Evolutionary conservation across 805 yeast genomes (phyloP), one percentile per base, ranked within the genome.

Genomic region (Candida nanaspora): DNA sequence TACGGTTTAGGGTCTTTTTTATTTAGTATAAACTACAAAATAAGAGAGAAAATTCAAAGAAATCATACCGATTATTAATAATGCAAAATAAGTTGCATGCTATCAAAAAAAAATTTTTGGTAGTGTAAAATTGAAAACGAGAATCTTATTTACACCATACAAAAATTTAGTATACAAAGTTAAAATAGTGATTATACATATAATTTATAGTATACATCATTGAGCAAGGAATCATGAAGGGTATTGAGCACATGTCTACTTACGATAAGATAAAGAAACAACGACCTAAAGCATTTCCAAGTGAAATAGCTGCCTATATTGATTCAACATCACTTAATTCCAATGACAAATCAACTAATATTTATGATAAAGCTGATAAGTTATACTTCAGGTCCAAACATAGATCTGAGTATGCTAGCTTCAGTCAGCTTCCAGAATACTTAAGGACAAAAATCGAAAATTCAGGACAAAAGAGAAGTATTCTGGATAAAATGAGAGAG

Each of bases 401-500:
- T 19, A 31, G 19, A 18, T 18, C 23, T 6, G 19, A 7, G 4
- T 31, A 31, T 11, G 5, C 34, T 18, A 10, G n/a, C 7, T 19
- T 18, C 8, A 31, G 14, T 19, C 11, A n/a, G 11, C 14, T 31
- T 3, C 34, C 34, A 18, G 34, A 31, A 4, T 31, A 31, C 14
- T 19, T 31, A 11, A 16, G 19, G 22, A 16, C 9, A 26, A 33
- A 6, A 35, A 37, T 26, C 27, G 32, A 18, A 11, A 19, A 18
- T 8, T 18, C 23, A 7, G 22, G 11, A 11, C 7, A 6, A 6
- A 31, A 19, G 21, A 37, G 34, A 22, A 50, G 55, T 2, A 38
- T 54, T 8, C 39, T 54, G 10, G 59, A 54, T 38, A 48, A 41
- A 40, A 20, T 54, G 41, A 37, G 51, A 25, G 39, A 35, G 30